Evolutionary conservation across 2,329 filamentous ascomycete species (phyloP), one percentile per base, ranked within the genome.

Genomic region (Orbilia ellipsospora): DNA sequence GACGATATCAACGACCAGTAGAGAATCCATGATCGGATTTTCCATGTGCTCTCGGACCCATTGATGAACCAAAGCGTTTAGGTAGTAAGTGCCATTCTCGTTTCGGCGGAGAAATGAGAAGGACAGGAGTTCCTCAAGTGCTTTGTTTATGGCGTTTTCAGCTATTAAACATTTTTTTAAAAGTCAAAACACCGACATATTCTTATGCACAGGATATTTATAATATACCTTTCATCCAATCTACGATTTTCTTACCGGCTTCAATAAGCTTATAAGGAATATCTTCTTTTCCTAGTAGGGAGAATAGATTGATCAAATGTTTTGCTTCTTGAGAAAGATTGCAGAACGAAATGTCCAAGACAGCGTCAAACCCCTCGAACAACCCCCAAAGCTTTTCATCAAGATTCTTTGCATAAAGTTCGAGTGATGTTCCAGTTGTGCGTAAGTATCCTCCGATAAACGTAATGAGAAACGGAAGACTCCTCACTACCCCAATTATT

Each of bases 161-260:
- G 45, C 44, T 55, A 44, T 31, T 48, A 42, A 59, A 44, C 15
- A 44, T 42, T n/a, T n/a, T n/a, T 4, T 20, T 20, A 2, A 15
- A 15, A 26, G 36, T 20, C 13, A 2, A 31, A 31, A 18, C 51
- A 61, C 65, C 15, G 26, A 68, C 65, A 16, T 68, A n/a, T n/a
- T n/a, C n/a, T n/a, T n/a, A n/a, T n/a, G n/a, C n/a, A n/a, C n/a
- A n/a, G n/a, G n/a, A n/a, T n/a, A n/a, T n/a, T n/a, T n/a, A n/a
- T n/a, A n/a, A n/a, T n/a, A n/a, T n/a, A n/a, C n/a, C n/a, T n/a
- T 16, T 42, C 65, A 61, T 60, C 65, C 56, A 60, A 55, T 54
- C 48, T 12, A 61, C 55, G 15, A 55, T 12, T 4, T 40, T 31
- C 5, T 42, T 36, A 40, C 65, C 20, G 4, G 18, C 45, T 36